Conservation (phyloP, 257 asterid genomes). For the Nyctanthes arbortristis region DNA sequence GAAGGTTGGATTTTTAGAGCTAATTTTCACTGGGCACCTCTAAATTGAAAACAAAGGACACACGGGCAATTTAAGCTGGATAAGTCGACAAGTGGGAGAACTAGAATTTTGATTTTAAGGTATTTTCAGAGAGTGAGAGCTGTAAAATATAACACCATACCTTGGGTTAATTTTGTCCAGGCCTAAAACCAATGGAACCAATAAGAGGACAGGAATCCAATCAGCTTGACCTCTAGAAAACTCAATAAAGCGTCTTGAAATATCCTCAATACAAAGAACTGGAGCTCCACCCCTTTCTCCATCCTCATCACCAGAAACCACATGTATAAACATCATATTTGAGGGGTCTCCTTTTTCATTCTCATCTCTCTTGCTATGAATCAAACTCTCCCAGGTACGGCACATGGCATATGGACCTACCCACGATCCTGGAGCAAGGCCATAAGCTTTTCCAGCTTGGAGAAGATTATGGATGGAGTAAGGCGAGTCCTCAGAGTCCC, state of each 20-base stretch:
- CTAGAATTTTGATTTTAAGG: not conserved
- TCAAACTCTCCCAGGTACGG: constrained; percentile 91
- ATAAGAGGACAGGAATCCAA: constrained; percentile 72
- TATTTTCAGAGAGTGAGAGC: constrained; percentile 7
- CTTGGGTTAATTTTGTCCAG: constrained; percentile 91
- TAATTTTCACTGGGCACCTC: constrained; percentile 7
- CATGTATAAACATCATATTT: constrained; percentile 57
- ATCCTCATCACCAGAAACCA: constrained; percentile 97
- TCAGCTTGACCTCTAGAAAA: constrained; percentile 44
- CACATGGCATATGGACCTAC: constrained; percentile 98
- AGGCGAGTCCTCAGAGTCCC: constrained; percentile 77
- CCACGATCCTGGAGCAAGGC: constrained; percentile 97
- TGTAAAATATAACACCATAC: constrained; percentile 37
- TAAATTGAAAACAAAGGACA: constrained; percentile 3
- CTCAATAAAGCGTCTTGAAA: constrained; percentile 50
- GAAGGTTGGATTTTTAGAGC: not conserved
- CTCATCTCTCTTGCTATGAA: constrained; percentile 47
- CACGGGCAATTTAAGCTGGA: not conserved
- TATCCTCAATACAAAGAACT: constrained; percentile 73
- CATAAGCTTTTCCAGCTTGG: constrained; percentile 79
- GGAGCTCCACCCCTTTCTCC: constrained; percentile 99
- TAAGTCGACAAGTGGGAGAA: not conserved
- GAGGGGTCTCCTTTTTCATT: constrained; percentile 39
- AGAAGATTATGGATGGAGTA: constrained; percentile 96
- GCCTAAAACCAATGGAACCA: constrained; percentile 97